Evolutionary conservation across 345 rosid genomes (phyloP).

Genomic region (Chamaenerion angustifolium): DNA sequence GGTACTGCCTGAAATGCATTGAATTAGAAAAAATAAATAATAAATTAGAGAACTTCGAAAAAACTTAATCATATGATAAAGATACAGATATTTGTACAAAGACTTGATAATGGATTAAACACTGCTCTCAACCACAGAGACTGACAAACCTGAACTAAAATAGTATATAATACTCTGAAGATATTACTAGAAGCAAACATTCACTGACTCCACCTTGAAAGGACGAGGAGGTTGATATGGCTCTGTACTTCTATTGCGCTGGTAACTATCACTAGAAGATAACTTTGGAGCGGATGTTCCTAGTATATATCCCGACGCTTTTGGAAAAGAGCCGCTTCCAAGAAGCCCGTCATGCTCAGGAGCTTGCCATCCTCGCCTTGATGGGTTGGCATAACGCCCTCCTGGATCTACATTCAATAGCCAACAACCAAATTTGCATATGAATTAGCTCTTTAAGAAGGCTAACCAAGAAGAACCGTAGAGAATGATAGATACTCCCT

Average conservation of each 20-base stretch:
- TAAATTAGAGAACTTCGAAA: too few species aligned
- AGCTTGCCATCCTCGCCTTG: slow-evolving; percentile 69
- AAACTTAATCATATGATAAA: not conserved
- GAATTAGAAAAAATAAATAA: not conserved
- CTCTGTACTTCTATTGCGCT: slow-evolving; percentile 51
- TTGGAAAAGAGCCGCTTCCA: slow-evolving; percentile 88
- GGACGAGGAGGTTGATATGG: slow-evolving; percentile 97
- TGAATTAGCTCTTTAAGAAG: not conserved
- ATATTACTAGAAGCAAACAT: too few species aligned
- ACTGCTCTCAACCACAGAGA: too few species aligned
- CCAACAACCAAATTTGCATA: slow-evolving; percentile 5
- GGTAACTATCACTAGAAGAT: slow-evolving; percentile 54
- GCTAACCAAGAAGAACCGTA: not conserved
- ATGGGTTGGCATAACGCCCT: slow-evolving; percentile 48
- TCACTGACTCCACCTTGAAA: slow-evolving; percentile 41
- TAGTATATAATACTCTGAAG: too few species aligned
- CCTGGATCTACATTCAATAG: slow-evolving; percentile 38
- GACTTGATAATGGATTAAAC: too few species aligned
- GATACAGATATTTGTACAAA: not conserved
- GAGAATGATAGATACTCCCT: too few species aligned
- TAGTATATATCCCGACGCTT: slow-evolving; percentile 52
- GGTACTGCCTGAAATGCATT: slow-evolving; percentile 56
- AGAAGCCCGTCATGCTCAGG: slow-evolving; percentile 97
- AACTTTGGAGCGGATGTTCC: slow-evolving; percentile 50
- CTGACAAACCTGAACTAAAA: too few species aligned